These are phyloP conservation scores for Gyrodon lividus DNA, from an alignment of 768 basidiomycete genomes.

Conservation along the genomic window DNA sequence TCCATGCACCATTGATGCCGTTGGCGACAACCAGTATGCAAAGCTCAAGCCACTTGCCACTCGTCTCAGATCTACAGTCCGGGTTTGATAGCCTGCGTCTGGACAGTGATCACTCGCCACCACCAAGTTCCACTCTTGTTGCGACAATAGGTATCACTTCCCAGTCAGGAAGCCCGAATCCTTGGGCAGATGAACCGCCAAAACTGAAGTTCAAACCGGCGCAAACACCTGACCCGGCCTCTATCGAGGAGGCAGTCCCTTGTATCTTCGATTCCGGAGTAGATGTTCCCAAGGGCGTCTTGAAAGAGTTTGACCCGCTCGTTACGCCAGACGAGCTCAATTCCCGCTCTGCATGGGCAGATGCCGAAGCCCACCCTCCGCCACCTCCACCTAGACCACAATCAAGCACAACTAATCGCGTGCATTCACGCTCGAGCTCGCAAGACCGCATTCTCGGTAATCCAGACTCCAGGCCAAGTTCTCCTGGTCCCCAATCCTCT, in stretches of 20 bases:
- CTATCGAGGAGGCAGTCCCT: conserved; percentile 42
- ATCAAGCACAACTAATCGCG: conserved; percentile 4
- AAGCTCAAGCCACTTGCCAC: not conserved
- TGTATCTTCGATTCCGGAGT: conserved; percentile 28
- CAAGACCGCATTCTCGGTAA: conserved; percentile 3
- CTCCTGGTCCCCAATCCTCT: conserved; percentile 22
- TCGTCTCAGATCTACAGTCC: not conserved
- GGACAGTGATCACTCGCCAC: not conserved
- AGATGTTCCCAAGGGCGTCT: conserved; percentile 37
- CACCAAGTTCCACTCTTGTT: not conserved
- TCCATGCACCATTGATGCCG: not conserved
- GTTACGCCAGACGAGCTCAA: conserved; percentile 54
- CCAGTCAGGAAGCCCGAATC: conserved; percentile 10
- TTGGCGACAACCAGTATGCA: not conserved
- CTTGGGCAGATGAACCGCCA: conserved; percentile 19
- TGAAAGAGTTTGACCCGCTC: conserved; percentile 71
- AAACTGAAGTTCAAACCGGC: conserved; percentile 8
- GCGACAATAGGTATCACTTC: not conserved
- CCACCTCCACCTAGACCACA: conserved; percentile 40
- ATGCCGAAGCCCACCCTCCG: conserved; percentile 61
- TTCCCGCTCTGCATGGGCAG: conserved; percentile 65
- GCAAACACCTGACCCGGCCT: conserved; percentile 43
- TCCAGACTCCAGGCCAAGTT: conserved; percentile 16
- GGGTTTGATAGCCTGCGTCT: not conserved
- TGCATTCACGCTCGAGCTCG: conserved; percentile 10